A percentile compares a stretch with the other conserved stretches of the same genome.
These are phyloP conservation scores for Kodamaea neixiangensis DNA, from an alignment of 805 yeast species.

Conservation along the genomic window DNA sequence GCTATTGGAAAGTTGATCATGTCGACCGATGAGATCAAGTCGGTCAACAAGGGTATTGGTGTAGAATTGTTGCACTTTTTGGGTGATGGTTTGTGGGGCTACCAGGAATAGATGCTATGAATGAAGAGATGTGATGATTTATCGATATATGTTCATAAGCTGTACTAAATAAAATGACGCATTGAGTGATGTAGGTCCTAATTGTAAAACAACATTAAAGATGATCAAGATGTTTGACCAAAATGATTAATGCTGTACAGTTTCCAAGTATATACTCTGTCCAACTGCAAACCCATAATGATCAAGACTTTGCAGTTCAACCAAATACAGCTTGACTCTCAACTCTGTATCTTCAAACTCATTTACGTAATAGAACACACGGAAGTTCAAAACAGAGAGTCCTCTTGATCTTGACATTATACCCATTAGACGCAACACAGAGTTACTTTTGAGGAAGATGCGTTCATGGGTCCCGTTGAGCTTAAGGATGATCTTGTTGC, in stretches of 20 bases:
- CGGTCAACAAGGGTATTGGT: slow-evolving; percentile 84
- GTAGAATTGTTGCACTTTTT: slow-evolving; percentile 79
- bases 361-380: slow-evolving; percentile 27
- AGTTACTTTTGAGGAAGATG: slow-evolving; percentile 23
- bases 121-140: neutral
- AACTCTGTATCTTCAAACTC: slow-evolving; percentile 18
- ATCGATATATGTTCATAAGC: no score
- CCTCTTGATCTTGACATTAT: slow-evolving; percentile 19
- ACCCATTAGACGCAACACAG: slow-evolving; percentile 40
- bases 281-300: slow-evolving; percentile 22
- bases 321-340: slow-evolving; percentile 20
- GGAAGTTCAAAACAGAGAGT: slow-evolving; percentile 25
- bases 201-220: neutral
- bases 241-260: no score
- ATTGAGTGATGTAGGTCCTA: neutral
- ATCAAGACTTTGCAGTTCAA: slow-evolving; percentile 27
- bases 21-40: slow-evolving; percentile 87
- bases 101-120: slow-evolving; percentile 44
- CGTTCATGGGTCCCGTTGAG: slow-evolving; percentile 14
- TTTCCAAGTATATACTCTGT: slow-evolving; percentile 23
- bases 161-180: neutral
- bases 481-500: neutral
- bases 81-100: slow-evolving; percentile 87
- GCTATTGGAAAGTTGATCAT: slow-evolving; percentile 86
- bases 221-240: neutral